Base-by-base conservation (phyloP, 2,329 filamentous ascomycete genomes). In the Xylariaceae sp. region DNA sequence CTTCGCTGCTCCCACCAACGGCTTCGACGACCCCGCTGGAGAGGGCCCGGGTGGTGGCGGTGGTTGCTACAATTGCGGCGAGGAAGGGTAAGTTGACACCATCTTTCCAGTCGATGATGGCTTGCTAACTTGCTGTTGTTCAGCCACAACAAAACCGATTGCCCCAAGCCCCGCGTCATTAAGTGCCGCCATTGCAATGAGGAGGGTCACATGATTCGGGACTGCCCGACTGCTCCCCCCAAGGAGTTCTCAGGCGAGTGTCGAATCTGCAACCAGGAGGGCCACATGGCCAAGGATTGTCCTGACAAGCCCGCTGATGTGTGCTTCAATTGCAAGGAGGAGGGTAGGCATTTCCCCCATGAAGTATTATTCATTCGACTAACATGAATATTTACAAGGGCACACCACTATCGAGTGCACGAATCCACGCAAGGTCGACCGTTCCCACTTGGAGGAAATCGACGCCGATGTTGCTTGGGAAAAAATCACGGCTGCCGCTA, bases 71-170 rank as follows among this genome's bases (percentile, higher is more conserved):
- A 84, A 83, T 66, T 85, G 81, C 55, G 78, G 79, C 45, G 66
- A 83, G 57, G 58, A 69, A 31, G 78, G 74, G 73, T 74, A 64
- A 58, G 68, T 62, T 22, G 40, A 48, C 12, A 14, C 11, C 15
- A n/a, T 12, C 39, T 22, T 30, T 46, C 32, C 46, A 39, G 18
- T 35, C 33, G 41, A 35, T 46, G 11, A 57, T 51, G 17, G 44
- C 52, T 48, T 50, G 54, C 60, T 53, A 61, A 44, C 35, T 22
- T 12, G 17, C 11, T 33, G 32, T 30, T 36, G 22, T 12, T 47
- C n/a, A 78, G 82, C 12, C 83, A 87, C 71, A 80, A 73, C 66
- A 85, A 83, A 66, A 68, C 74, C 1, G 82, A 86, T 7, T 86
- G 83, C 59, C 59, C 79, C 15, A 82, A 85, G 48, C 75, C 77